These are phyloP conservation scores for Linnemannia zychae DNA, from an alignment of 192 early-diverging fungal genomes.

Conservation along the genomic window DNA sequence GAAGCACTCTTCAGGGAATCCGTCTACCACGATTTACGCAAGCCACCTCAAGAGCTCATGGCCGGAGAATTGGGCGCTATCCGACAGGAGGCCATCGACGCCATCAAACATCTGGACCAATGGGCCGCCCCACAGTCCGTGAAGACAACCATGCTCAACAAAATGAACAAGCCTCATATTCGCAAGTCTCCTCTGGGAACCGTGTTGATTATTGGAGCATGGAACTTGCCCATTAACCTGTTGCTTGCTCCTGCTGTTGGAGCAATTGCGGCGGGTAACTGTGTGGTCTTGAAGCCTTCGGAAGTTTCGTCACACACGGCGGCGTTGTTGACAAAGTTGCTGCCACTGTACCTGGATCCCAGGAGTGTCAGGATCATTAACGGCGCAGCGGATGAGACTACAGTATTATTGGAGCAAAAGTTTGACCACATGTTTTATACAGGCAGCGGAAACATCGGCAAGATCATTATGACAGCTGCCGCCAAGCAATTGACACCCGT, in stretches of 20 bases:
- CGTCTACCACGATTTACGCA: constrained; percentile 69
- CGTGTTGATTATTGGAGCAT: constrained; percentile 62
- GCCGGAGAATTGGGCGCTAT: constrained; percentile 67
- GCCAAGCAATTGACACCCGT: constrained; percentile 90
- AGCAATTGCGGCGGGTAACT: constrained; percentile 93
- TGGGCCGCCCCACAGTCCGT: constrained; percentile 66
- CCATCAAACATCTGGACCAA: constrained; percentile 71
- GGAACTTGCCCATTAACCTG: constrained; percentile 74
- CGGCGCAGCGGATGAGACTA: constrained; percentile 83
- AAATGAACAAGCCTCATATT: constrained; percentile 63
- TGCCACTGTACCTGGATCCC: constrained; percentile 84
- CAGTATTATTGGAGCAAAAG: constrained; percentile 75
- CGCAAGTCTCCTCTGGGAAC: constrained; percentile 76
- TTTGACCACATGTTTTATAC: constrained; percentile 98
- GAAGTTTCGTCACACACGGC: constrained; percentile 82
- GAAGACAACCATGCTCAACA: constrained; percentile 56
- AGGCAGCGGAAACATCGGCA: constrained; percentile 84
- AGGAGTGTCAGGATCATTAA: constrained; percentile 75
- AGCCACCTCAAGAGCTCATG: constrained; percentile 65
- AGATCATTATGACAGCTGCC: constrained; percentile 86
- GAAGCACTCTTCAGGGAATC: constrained; percentile 68
- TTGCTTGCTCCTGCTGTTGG: constrained; percentile 79
- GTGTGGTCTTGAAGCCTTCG: constrained; percentile 86
- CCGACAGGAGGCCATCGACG: constrained; percentile 59
- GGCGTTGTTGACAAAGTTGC: constrained; percentile 67